Conservation (phyloP, 805 yeast genomes). For the Metschnikowia similis region DNA sequence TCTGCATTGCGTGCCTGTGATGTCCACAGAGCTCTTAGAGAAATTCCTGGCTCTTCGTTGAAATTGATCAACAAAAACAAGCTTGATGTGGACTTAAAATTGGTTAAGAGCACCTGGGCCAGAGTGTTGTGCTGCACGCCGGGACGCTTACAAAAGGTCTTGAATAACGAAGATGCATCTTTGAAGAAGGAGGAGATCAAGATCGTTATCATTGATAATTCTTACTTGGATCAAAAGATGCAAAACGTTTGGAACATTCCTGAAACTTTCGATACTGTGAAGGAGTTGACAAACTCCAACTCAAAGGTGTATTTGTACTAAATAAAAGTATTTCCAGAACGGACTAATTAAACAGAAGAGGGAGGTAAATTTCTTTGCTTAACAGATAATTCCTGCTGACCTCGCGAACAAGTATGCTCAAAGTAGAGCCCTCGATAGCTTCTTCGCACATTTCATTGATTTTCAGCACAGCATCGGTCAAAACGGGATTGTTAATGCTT, state of each 20-base stretch:
- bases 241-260: constrained; percentile 57
- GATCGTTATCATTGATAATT: constrained; percentile 55
- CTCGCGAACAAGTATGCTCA: constrained; percentile 18
- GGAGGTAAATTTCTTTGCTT: constrained; percentile 20
- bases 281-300: constrained; percentile 37
- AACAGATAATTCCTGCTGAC: constrained; percentile 28
- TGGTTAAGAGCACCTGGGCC: constrained; percentile 41
- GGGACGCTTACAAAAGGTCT: constrained; percentile 49
- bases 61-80: constrained; percentile 76
- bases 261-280: constrained; percentile 42
- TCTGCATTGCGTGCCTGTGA: constrained; percentile 90
- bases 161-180: constrained; percentile 40
- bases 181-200: constrained; percentile 43
- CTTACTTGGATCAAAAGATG: constrained; percentile 57
- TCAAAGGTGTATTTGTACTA: constrained; percentile 53
- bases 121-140: constrained; percentile 62
- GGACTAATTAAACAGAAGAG: constrained; percentile 16
- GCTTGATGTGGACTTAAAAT: constrained; percentile 54
- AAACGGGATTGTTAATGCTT: not conserved
- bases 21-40: constrained; percentile 58
- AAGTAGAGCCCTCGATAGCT: constrained; percentile 14
- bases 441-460: constrained; percentile 5
- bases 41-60: constrained; percentile 49
- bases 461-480: not conserved
- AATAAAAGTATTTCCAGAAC: not conserved